Conservation (phyloP, 441 rosid genomes). For the Corymbia calophylla region DNA sequence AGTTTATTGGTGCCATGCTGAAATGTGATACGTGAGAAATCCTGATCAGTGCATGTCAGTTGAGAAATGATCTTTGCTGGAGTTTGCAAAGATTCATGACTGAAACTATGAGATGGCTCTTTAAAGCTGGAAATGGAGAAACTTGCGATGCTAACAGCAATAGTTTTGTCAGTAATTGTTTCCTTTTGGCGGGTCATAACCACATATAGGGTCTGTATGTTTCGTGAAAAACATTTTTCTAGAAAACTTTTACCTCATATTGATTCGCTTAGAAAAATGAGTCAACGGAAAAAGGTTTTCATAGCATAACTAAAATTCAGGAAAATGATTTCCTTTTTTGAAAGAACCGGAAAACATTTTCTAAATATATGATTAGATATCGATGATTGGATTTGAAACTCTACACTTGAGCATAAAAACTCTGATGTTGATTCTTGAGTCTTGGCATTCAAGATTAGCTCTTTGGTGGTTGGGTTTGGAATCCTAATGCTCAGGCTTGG, state of each 20-base stretch:
- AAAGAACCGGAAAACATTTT: no score
- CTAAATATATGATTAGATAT: neutral
- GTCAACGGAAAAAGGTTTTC: neutral
- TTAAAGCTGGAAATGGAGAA: neutral
- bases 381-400: no score
- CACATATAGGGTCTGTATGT: neutral
- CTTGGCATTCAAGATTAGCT: neutral
- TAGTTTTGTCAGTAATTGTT: neutral
- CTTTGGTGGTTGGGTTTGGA: accelerated
- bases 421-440: neutral
- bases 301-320: neutral
- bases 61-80: neutral
- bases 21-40: neutral
- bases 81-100: neutral
- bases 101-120: neutral
- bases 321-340: neutral
- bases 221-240: no score
- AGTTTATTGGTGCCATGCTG: neutral
- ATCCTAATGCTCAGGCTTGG: neutral
- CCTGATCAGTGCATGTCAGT: neutral
- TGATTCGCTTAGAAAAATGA: neutral
- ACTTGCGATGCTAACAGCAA: neutral
- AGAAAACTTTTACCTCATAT: no score
- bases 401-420: neutral
- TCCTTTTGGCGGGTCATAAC: neutral